phyloP scores from a whole-genome alignment of 1,284 basidiomycete species.

The Phellopilus nigrolimitatus region DNA sequence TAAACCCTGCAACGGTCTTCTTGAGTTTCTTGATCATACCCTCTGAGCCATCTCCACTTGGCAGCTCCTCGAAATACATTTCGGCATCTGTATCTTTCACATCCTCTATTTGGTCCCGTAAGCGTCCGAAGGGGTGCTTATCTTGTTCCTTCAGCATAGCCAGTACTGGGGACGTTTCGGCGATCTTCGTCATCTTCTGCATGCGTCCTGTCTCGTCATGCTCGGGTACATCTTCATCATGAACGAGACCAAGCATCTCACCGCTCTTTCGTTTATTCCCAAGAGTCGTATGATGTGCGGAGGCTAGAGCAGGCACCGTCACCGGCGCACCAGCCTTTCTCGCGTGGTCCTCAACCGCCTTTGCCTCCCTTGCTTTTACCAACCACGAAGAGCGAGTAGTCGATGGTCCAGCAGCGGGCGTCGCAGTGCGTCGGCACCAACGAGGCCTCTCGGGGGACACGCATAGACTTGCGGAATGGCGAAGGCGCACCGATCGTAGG shows the following conservation, averaged over 20 bases:
- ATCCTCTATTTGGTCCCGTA: conserved; percentile 1
- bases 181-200: conserved; percentile 45
- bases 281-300: conserved; percentile 18
- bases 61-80: conserved; percentile 19
- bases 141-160: conserved; percentile 5
- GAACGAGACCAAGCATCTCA: conserved; percentile 39
- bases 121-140: not conserved
- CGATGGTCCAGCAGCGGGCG: conserved; percentile 38
- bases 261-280: conserved; percentile 63
- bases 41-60: conserved; percentile 32
- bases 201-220: conserved; percentile 32
- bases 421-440: conserved; percentile 26
- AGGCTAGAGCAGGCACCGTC: not conserved
- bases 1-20: conserved; percentile 61
- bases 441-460: conserved; percentile 43
- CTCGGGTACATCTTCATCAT: not conserved
- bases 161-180: conserved; percentile 14
- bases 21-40: conserved; percentile 60
- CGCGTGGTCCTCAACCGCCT: conserved; percentile 53
- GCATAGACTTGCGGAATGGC: conserved; percentile 63
- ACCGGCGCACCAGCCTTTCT: conserved; percentile 31
- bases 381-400: conserved; percentile 67
- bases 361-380: conserved; percentile 68
- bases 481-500: conserved; percentile 60
- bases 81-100: conserved; percentile 1